Evolutionary conservation across 768 basidiomycete genomes (phyloP), one percentile per base, ranked within the genome.

Genomic region (Trametes cinnabarina): DNA sequence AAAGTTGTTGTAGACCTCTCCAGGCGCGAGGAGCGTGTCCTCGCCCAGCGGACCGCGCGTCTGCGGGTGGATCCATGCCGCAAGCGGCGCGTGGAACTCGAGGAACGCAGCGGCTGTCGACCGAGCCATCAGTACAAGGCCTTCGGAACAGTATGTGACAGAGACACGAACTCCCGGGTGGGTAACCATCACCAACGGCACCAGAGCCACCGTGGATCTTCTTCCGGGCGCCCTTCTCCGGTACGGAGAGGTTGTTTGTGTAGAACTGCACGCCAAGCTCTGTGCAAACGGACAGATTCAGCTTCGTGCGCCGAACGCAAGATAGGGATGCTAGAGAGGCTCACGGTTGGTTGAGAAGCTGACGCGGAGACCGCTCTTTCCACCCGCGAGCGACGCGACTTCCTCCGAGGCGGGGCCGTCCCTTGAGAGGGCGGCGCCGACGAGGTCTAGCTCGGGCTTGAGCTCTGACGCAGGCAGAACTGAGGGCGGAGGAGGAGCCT

Each of bases 221-320:
- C 77, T 90, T 90, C 43, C 85, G 78, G 30, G 83, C 81, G 15
- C 80, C 83, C 15, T 75, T 77, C 17, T 72, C 67, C 17, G 75
- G 69, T 47, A 78, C 71, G 14, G 83, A 73, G 52, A 81, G 72
- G 47, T 80, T 82, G 66, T 85, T 84, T 3, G 86, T 79, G 68
- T 90, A 90, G 64, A 89, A 85, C 80, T 90, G 89, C 35, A 88
- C 78, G 12, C 88, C 88, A 9, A 79, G 81, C 70, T 92, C 89
- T 90, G 62, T 30, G 10, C 34, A 22, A n/a, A 37, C 14, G 28
- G 3, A 14, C 20, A 30, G 55, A 12, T 8, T 44, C 22, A 10
- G 37, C 19, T 7, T 14, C 14, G 3, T n/a, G 37, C 10, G 15
- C 11, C 37, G 10, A 22, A 14, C 49, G n/a, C 7, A 25, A 2